These are phyloP conservation scores for Cutaneotrichosporon arboriforme DNA, from an alignment of 1,284 basidiomycete genomes.

Conservation along the genomic window DNA sequence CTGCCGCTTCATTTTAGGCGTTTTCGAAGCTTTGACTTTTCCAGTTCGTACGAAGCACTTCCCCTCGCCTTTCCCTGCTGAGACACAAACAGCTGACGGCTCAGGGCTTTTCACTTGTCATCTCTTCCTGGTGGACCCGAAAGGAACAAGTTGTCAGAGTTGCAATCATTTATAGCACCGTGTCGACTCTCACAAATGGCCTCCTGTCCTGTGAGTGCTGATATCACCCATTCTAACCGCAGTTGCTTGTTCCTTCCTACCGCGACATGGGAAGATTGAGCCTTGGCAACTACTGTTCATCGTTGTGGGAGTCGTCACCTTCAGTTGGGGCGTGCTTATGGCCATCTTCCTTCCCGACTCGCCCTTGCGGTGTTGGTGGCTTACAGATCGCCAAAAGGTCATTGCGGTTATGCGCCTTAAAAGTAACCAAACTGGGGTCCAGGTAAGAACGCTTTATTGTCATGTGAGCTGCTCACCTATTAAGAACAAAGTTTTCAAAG, in stretches of 20 bases:
- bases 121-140: constrained; percentile 26
- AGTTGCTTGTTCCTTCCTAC: constrained; percentile 16
- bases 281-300: constrained; percentile 17
- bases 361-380: constrained; percentile 25
- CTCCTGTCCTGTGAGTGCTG: constrained; percentile 10
- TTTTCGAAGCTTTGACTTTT: constrained; percentile 12
- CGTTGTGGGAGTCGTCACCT: constrained; percentile 1
- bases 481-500: constrained; percentile 12
- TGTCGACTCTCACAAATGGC: constrained; percentile 27
- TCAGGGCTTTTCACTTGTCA: constrained; percentile 10
- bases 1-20: constrained; percentile 20
- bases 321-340: constrained; percentile 2
- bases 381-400: constrained; percentile 22
- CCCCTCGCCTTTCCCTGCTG: too few species aligned
- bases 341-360: constrained; percentile 13
- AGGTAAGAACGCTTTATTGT: too few species aligned
- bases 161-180: constrained; percentile 23
- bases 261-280: constrained; percentile 2
- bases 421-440: constrained; percentile 21
- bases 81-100: too few species aligned
- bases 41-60: too few species aligned
- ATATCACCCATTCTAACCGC: too few species aligned
- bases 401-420: constrained; percentile 16
- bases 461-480: background rate
- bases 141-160: constrained; percentile 20